Evolutionary conservation across 2,329 filamentous ascomycete genomes (phyloP).

Genomic region (Pyrenophora teres): DNA sequence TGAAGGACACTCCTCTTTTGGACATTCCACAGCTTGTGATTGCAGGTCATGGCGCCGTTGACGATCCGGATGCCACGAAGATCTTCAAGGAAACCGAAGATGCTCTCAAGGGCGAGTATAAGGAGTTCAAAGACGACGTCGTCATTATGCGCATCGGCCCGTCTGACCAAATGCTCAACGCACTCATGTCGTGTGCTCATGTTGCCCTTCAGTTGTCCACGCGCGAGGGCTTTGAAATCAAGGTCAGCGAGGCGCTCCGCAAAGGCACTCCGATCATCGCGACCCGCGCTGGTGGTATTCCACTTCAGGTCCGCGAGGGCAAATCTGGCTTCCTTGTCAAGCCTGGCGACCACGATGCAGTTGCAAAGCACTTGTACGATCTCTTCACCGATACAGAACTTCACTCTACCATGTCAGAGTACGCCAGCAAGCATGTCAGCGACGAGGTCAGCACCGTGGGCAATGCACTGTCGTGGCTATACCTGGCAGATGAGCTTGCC

Average conservation of each 20-base stretch:
- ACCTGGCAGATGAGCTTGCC: conserved; percentile 70
- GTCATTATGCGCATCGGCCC: conserved; percentile 77
- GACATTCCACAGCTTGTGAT: conserved; percentile 74
- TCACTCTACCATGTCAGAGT: conserved; percentile 69
- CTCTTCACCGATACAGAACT: conserved; percentile 69
- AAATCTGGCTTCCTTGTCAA: conserved; percentile 77
- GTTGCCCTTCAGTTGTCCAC: conserved; percentile 80
- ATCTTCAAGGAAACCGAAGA: conserved; percentile 74
- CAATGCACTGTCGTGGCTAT: conserved; percentile 77
- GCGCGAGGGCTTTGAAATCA: conserved; percentile 83
- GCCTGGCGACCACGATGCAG: conserved; percentile 69
- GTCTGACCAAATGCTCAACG: conserved; percentile 80
- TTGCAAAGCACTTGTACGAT: conserved; percentile 68
- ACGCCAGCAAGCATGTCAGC: conserved; percentile 69
- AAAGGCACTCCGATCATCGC: conserved; percentile 80
- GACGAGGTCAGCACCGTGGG: conserved; percentile 84
- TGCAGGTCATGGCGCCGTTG: conserved; percentile 78
- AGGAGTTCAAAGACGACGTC: conserved; percentile 58
- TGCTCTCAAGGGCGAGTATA: conserved; percentile 66
- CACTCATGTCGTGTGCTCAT: conserved; percentile 71
- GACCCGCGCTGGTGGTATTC: conserved; percentile 77
- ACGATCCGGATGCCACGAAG: conserved; percentile 75
- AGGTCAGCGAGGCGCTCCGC: conserved; percentile 81
- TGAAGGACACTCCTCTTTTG: conserved; percentile 55
- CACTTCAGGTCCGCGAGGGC: conserved; percentile 73